Conservation (phyloP, 208 protist species). For the Trypanosoma mega region DNA sequence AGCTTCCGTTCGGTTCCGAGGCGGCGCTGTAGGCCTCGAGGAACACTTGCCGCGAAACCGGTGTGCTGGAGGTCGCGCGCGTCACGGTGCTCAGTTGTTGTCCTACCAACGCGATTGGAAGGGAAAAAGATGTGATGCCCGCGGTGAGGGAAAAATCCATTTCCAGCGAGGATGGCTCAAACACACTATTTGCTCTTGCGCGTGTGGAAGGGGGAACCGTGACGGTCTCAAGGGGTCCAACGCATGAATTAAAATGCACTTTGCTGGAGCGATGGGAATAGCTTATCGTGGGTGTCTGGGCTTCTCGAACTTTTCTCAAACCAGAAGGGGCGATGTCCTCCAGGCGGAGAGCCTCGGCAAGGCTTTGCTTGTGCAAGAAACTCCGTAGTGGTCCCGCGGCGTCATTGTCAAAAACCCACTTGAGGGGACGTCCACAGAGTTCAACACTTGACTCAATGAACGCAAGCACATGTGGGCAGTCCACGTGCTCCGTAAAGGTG, state of each 20-base stretch:
- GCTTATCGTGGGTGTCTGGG: too few species aligned
- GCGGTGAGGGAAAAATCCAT: too few species aligned
- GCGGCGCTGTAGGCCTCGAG: neutral
- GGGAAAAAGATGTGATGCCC: too few species aligned
- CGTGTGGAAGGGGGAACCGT: too few species aligned
- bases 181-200: too few species aligned
- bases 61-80: too few species aligned
- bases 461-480: slow-evolving; percentile 1
- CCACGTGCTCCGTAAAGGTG: neutral
- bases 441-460: neutral
- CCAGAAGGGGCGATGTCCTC: neutral
- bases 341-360: neutral
- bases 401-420: neutral
- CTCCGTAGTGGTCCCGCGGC: neutral
- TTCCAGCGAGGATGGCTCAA: too few species aligned
- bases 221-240: too few species aligned
- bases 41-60: neutral
- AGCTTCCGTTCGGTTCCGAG: neutral
- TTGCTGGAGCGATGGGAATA: too few species aligned
- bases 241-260: too few species aligned
- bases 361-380: neutral
- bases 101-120: too few species aligned
- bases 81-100: too few species aligned
- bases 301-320: neutral
- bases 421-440: neutral